phyloP scores from a whole-genome alignment of 805 yeast genomes.

The Kluyveromyces dobzhanskii region DNA sequence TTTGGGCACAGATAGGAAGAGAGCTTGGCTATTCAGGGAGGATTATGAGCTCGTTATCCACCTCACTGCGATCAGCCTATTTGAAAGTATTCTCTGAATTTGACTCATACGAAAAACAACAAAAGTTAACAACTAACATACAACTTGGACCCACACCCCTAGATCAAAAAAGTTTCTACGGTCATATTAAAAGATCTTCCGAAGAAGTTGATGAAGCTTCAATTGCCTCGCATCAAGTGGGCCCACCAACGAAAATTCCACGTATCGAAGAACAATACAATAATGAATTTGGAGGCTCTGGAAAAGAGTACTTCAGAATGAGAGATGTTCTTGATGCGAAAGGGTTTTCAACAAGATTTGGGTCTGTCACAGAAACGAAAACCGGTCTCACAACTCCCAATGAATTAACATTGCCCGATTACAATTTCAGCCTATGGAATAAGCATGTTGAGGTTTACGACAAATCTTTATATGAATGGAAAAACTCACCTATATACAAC shows the following conservation, averaged over 20 bases:
- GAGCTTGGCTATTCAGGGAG: conserved; percentile 71
- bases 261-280: background rate
- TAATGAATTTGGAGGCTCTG: conserved; percentile 34
- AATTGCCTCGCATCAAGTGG: background rate
- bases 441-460: conserved; percentile 33
- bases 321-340: conserved; percentile 38
- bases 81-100: conserved; percentile 34
- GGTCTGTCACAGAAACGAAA: conserved; percentile 38
- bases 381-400: conserved; percentile 31
- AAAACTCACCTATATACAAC: conserved; percentile 43
- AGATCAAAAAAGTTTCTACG: background rate
- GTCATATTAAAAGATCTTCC: background rate
- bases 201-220: background rate
- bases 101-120: conserved; percentile 15
- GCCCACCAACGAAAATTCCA: background rate
- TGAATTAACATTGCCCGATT: conserved; percentile 29
- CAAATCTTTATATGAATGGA: conserved; percentile 30
- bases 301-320: conserved; percentile 38
- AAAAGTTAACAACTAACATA: background rate
- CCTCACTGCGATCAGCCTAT: conserved; percentile 56
- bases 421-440: conserved; percentile 40
- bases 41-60: conserved; percentile 61
- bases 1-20: conserved; percentile 79
- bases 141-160: background rate
- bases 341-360: conserved; percentile 45